Conservation (phyloP, 2,329 filamentous ascomycete genomes). For the Calonectria leucothoes region DNA sequence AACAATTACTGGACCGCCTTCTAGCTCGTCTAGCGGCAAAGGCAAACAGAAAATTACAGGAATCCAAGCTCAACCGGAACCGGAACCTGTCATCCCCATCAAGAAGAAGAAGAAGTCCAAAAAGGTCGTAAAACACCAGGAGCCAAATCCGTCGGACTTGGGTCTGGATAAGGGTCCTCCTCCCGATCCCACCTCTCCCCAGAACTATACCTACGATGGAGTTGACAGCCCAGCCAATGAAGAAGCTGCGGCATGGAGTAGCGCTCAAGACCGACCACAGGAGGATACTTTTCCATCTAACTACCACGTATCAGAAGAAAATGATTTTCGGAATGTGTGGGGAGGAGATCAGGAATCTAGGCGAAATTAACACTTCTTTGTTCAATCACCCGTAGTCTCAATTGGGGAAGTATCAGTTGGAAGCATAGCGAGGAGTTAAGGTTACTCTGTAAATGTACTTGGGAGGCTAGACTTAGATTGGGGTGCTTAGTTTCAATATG, state of each 20-base stretch:
- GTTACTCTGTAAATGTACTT: conserved; percentile 18
- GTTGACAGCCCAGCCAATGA: conserved; percentile 34
- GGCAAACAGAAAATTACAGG: conserved; percentile 38
- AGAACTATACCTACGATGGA: conserved; percentile 30
- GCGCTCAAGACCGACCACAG: conserved; percentile 24
- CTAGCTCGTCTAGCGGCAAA: conserved; percentile 28
- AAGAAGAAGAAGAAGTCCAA: conserved; percentile 54
- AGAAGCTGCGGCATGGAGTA: conserved; percentile 28
- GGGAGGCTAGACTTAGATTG: conserved; percentile 11
- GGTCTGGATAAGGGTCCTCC: conserved; percentile 40
- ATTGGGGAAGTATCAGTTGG: conserved; percentile 9
- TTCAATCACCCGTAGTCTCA: conserved; percentile 29
- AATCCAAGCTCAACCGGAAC: conserved; percentile 34
- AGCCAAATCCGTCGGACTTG: conserved; percentile 45
- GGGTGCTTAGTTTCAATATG: neutral
- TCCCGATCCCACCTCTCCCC: conserved; percentile 22
- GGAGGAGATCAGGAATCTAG: conserved; percentile 41
- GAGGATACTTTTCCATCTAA: conserved; percentile 24
- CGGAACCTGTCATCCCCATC: conserved; percentile 47
- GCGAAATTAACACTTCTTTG: conserved; percentile 29
- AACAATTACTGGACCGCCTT: conserved; percentile 17
- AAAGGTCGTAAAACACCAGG: conserved; percentile 48
- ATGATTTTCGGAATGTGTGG: conserved; percentile 63
- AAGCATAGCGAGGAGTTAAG: conserved; percentile 43
- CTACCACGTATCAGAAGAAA: conserved; percentile 50